Evolutionary conservation across 441 rosid genomes (phyloP).

Genomic region (Populus hybrid): DNA sequence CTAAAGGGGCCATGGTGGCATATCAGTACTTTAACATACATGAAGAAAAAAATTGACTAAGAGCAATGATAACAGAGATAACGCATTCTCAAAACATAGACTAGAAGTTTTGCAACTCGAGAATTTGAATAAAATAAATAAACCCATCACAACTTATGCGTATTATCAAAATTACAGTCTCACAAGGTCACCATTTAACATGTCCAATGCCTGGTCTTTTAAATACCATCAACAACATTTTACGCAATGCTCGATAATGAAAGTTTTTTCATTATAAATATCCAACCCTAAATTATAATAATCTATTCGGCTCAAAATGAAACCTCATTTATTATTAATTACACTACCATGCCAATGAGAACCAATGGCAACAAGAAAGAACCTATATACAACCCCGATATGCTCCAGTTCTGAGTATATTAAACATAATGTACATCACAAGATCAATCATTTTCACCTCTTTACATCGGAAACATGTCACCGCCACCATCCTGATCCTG

Average conservation of each 20-base stretch:
- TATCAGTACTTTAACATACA: not conserved
- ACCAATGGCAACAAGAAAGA: not conserved
- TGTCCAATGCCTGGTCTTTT: not conserved
- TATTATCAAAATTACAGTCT: not conserved
- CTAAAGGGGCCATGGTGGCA: not conserved
- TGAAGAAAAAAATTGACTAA: not conserved
- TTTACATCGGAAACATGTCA: slow-evolving; percentile 31
- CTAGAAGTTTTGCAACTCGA: not conserved
- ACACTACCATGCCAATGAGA: not conserved
- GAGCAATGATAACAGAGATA: not conserved
- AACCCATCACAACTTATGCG: not conserved
- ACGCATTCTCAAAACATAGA: not conserved
- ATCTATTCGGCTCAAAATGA: slow-evolving; percentile 1
- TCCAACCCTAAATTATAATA: slow-evolving; percentile 1
- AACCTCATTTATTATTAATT: not conserved
- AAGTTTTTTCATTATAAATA: slow-evolving; percentile 7
- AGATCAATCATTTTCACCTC: slow-evolving; percentile 12
- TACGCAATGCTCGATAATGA: not conserved
- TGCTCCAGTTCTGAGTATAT: slow-evolving; percentile 4
- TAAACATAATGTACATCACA: slow-evolving; percentile 32
- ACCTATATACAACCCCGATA: slow-evolving; percentile 27
- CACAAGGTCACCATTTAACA: not conserved
- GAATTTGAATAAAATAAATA: not conserved
- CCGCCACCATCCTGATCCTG: slow-evolving; percentile 15
- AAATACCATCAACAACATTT: not conserved